These are phyloP conservation scores for Aspergillus aculeatus DNA, from an alignment of 2,329 filamentous ascomycete species.

Conservation along the genomic window DNA sequence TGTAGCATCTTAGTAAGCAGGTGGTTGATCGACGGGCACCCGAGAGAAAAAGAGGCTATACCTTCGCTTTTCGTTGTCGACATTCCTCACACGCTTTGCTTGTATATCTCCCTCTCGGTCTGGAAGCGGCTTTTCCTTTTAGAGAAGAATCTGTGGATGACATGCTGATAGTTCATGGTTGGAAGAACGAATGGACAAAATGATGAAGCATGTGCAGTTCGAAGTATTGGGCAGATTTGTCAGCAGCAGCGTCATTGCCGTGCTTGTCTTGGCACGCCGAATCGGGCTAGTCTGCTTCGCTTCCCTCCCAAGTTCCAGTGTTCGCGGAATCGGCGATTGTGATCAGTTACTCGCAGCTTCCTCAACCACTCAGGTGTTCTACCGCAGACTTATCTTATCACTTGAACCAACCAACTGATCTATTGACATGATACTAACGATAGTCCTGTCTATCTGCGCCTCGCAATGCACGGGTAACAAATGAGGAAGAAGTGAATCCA, in stretches of 20 bases:
- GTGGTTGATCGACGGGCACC: background rate
- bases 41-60: constrained; percentile 10
- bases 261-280: background rate
- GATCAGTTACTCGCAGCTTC: background rate
- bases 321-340: too few species aligned
- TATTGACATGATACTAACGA: background rate
- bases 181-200: background rate
- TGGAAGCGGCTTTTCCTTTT: background rate
- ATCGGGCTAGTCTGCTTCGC: background rate
- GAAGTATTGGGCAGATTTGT: background rate
- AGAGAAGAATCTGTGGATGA: background rate
- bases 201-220: background rate
- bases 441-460: background rate
- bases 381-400: too few species aligned
- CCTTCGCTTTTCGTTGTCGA: constrained; percentile 39
- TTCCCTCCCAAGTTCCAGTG: background rate
- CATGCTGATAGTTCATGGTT: background rate
- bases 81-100: constrained; percentile 40
- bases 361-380: background rate
- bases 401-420: background rate
- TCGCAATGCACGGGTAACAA: background rate
- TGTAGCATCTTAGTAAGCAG: constrained; percentile 9
- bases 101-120: constrained; percentile 23
- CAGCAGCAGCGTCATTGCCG: background rate
- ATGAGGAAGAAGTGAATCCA: too few species aligned